Evolutionary conservation across 1,284 basidiomycete genomes (phyloP).

Genomic region (Trichosporon ovoides): DNA sequence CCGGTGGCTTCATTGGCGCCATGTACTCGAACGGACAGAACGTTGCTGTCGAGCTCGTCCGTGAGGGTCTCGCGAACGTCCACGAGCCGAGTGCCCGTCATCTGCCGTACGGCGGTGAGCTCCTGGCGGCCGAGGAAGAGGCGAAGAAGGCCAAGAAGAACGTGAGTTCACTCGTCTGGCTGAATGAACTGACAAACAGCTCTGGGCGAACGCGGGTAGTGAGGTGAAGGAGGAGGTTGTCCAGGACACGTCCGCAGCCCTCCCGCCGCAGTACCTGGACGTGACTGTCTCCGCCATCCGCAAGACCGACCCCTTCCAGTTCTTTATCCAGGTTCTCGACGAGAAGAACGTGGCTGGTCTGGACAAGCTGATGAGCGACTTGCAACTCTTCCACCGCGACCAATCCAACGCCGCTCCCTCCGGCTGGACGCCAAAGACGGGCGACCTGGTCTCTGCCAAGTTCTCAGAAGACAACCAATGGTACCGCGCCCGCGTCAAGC

Average conservation of each 20-base stretch:
- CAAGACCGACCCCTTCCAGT: constrained; percentile 67
- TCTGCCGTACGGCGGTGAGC: constrained; percentile 68
- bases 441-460: constrained; percentile 78
- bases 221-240: constrained; percentile 52
- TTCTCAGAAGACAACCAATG: constrained; percentile 69
- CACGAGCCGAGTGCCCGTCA: constrained; percentile 82
- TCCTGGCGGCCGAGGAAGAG: constrained; percentile 78
- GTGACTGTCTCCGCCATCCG: constrained; percentile 86
- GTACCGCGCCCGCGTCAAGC: constrained; percentile 87
- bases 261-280: constrained; percentile 80
- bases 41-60: constrained; percentile 73
- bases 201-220: constrained; percentile 77
- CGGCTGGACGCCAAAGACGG: constrained; percentile 69
- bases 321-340: constrained; percentile 81
- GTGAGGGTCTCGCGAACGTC: constrained; percentile 69
- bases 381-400: constrained; percentile 73
- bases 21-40: constrained; percentile 76
- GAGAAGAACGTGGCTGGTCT: constrained; percentile 82
- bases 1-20: constrained; percentile 89
- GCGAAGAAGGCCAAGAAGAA: constrained; percentile 72
- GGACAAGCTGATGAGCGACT: constrained; percentile 89
- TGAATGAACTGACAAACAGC: constrained; percentile 53
- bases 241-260: constrained; percentile 54
- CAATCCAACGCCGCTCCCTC: constrained; percentile 55
- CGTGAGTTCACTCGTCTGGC: constrained; percentile 54